Percentiles rank a stretch among this genome's conserved stretches.
These are phyloP conservation scores for Staphylotrichum tortipilum DNA, from an alignment of 495 filamentous ascomycete genomes.

Conservation along the genomic window DNA sequence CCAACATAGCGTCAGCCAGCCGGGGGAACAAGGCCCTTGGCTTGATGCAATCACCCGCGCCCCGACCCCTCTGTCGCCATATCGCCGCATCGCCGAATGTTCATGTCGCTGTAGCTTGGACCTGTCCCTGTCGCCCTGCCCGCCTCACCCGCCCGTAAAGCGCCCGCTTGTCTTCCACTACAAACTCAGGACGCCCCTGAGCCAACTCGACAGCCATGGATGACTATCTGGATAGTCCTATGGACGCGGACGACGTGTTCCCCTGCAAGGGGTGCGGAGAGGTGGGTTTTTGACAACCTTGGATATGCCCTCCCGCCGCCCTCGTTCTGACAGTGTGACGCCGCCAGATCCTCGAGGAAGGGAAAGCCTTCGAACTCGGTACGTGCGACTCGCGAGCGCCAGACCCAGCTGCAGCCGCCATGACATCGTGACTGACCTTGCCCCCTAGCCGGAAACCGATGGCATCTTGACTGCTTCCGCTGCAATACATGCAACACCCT, in stretches of 20 bases:
- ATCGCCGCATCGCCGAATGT: not conserved
- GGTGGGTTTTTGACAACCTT: conserved; percentile 41
- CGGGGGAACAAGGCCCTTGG: not conserved
- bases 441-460: conserved; percentile 82
- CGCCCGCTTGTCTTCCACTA: not conserved
- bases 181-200: not conserved
- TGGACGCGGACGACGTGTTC: conserved; percentile 84
- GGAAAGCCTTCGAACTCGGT: conserved; percentile 97
- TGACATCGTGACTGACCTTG: not conserved
- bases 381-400: conserved; percentile 31
- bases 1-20: not conserved
- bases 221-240: conserved; percentile 67
- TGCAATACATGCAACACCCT: conserved; percentile 94
- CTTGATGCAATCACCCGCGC: not conserved
- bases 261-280: conserved; percentile 98
- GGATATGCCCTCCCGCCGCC: not conserved
- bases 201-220: conserved; percentile 31
- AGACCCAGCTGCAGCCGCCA: not conserved
- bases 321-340: conserved; percentile 4
- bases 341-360: conserved; percentile 82
- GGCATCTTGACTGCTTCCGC: conserved; percentile 99
- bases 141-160: not conserved
- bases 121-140: not conserved
- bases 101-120: not conserved
- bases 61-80: not conserved